These are phyloP conservation scores for Coniferiporia sulphurascens DNA, from an alignment of 1,284 basidiomycete genomes.

Conservation along the genomic window DNA sequence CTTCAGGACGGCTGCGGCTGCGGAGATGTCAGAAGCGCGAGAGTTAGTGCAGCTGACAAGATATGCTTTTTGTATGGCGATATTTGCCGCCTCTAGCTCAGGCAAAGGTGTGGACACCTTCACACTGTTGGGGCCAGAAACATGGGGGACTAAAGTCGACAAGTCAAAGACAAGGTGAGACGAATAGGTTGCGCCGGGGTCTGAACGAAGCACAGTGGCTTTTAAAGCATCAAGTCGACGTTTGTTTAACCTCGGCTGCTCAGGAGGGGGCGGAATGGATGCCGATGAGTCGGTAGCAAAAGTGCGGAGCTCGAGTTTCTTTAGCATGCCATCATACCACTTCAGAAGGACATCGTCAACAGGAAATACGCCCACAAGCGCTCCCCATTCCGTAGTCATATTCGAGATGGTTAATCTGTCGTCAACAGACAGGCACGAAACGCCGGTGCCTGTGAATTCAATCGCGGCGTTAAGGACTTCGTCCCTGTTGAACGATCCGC, in stretches of 20 bases:
- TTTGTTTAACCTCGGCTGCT: constrained; percentile 87
- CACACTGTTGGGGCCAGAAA: constrained; percentile 97
- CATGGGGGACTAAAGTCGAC: constrained; percentile 89
- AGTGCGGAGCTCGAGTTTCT: constrained; percentile 75
- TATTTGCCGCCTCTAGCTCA: constrained; percentile 65
- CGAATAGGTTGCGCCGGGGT: constrained; percentile 79
- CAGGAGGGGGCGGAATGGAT: constrained; percentile 63
- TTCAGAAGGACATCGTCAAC: constrained; percentile 78
- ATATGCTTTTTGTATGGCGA: constrained; percentile 96
- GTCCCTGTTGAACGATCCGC: constrained; percentile 95
- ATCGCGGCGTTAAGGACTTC: constrained; percentile 98
- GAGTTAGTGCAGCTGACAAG: constrained; percentile 99
- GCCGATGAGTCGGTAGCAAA: constrained; percentile 53
- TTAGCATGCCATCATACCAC: constrained; percentile 86
- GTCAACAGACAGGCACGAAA: constrained; percentile 80
- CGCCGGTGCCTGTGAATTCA: constrained; percentile 94
- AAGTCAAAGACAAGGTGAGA: constrained; percentile 92
- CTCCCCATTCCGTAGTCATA: constrained; percentile 99
- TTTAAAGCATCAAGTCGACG: constrained; percentile 66
- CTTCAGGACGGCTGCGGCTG: constrained; percentile 85
- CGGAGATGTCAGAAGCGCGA: constrained; percentile 90
- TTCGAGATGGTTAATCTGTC: constrained; percentile 94
- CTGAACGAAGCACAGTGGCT: constrained; percentile 57
- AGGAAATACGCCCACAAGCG: constrained; percentile 93
- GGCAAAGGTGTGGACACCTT: constrained; percentile 93